A percentile compares a stretch with the other conserved stretches of the same genome.
These are phyloP conservation scores for Pezicula neosporulosa DNA, from an alignment of 2,329 filamentous ascomycete species.

Conservation along the genomic window DNA sequence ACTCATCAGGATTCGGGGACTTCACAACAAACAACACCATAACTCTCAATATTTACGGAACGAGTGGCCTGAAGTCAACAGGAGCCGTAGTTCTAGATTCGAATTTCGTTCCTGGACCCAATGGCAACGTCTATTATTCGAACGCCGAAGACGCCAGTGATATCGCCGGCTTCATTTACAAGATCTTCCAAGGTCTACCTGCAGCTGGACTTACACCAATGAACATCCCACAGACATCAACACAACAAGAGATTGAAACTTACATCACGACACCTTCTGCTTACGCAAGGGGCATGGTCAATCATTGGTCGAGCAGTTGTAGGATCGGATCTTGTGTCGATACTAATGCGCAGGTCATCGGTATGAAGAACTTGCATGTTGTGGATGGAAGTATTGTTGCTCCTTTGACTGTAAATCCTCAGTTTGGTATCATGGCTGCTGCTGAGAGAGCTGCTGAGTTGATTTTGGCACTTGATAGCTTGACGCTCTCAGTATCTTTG, in stretches of 20 bases:
- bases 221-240: constrained; percentile 43
- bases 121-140: constrained; percentile 41
- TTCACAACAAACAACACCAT: constrained; percentile 42
- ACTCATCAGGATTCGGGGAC: constrained; percentile 39
- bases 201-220: constrained; percentile 39
- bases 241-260: constrained; percentile 41
- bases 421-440: constrained; percentile 51
- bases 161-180: constrained; percentile 46
- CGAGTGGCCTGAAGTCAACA: constrained; percentile 47
- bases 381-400: constrained; percentile 46
- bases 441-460: constrained; percentile 48
- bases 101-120: constrained; percentile 38
- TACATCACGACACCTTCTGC: constrained; percentile 45
- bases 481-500: not conserved
- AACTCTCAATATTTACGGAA: constrained; percentile 54
- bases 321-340: constrained; percentile 48
- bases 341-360: constrained; percentile 39
- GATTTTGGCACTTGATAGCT: constrained; percentile 30
- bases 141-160: constrained; percentile 43
- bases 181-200: constrained; percentile 44
- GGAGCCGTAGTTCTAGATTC: constrained; percentile 43
- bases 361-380: constrained; percentile 47
- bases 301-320: constrained; percentile 52
- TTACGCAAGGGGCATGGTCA: constrained; percentile 47
- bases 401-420: constrained; percentile 50